Evolutionary conservation across 129 eudicot species (phyloP).

Genomic region (Gnaphalium uliginosum): DNA sequence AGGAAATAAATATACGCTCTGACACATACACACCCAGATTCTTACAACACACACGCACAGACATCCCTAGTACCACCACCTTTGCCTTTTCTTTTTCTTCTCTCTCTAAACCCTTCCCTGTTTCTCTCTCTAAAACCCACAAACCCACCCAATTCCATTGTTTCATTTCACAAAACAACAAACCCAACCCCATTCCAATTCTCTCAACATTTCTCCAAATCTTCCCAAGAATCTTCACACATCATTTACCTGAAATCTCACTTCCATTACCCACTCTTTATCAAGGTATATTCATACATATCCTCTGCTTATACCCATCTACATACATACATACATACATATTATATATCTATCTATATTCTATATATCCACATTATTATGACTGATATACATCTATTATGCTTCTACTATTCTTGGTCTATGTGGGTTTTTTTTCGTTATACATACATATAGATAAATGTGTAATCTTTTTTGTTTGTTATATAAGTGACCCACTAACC

Average conservation of each 20-base stretch:
- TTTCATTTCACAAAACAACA: conserved; percentile 2
- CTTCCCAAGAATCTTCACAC: not conserved
- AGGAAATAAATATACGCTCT: conserved; percentile 1
- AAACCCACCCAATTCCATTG: not conserved
- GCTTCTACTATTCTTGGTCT: conserved; percentile 1
- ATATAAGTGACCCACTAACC: not conserved
- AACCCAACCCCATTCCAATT: not conserved
- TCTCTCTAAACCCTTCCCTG: too few relatives aligned
- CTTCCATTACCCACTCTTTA: conserved; percentile 9
- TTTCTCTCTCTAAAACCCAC: conserved; percentile 17
- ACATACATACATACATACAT: not conserved
- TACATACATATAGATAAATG: too few relatives aligned
- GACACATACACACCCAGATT: not conserved
- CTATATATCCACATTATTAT: too few relatives aligned
- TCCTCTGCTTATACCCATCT: not conserved
- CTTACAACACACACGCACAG: conserved; percentile 14
- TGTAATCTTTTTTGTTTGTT: too few relatives aligned
- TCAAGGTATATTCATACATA: not conserved
- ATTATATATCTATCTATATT: not conserved
- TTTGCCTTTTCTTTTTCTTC: too few relatives aligned
- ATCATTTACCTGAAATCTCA: not conserved
- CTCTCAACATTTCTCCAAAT: conserved; percentile 13
- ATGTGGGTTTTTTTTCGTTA: not conserved
- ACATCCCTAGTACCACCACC: conserved; percentile 7
- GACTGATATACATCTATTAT: not conserved